A percentile compares a stretch with the other conserved stretches of the same genome.
Conservation (phyloP, 352 stramenopile genomes). For the Phytophthora sojae region DNA sequence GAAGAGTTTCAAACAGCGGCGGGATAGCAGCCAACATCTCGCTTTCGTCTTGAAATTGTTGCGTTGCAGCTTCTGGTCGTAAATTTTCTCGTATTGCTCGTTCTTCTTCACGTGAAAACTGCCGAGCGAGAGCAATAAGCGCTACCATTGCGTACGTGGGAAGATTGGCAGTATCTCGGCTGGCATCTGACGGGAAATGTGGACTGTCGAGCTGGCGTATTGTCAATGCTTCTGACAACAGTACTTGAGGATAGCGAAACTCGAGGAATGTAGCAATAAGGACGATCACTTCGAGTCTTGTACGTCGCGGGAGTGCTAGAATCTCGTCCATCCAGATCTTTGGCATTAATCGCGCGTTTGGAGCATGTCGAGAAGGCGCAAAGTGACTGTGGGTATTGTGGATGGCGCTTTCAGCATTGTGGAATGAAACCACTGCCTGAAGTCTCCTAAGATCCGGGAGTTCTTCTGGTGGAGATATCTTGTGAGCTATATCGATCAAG, state of each 20-base stretch:
- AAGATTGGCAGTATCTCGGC: constrained; percentile 47
- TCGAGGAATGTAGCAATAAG: constrained; percentile 51
- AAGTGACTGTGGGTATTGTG: constrained; percentile 63
- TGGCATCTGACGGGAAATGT: constrained; percentile 20
- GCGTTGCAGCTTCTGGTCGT: constrained; percentile 6
- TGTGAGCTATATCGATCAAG: constrained; percentile 34
- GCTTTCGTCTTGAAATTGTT: constrained; percentile 29
- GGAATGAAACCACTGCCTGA: constrained; percentile 43
- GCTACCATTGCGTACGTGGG: constrained; percentile 56
- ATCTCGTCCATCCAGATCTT: constrained; percentile 43
- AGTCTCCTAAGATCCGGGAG: constrained; percentile 50
- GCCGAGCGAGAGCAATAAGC: constrained; percentile 43
- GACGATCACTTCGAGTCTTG: constrained; percentile 44
- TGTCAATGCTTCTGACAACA: constrained; percentile 57
- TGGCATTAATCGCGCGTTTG: constrained; percentile 46
- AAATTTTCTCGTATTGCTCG: constrained; percentile 11
- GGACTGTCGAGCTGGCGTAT: constrained; percentile 49
- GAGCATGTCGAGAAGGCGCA: constrained; percentile 40
- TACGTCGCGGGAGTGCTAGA: constrained; percentile 32
- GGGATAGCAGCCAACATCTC: constrained; percentile 55
- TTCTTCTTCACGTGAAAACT: constrained; percentile 39
- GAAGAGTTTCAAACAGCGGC: constrained; percentile 45
- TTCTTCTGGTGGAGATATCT: constrained; percentile 14
- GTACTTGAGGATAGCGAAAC: constrained; percentile 44
- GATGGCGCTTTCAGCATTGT: constrained; percentile 53